Conservation (phyloP, 1,284 basidiomycete genomes). For the Lignosus rhinocerotis region DNA sequence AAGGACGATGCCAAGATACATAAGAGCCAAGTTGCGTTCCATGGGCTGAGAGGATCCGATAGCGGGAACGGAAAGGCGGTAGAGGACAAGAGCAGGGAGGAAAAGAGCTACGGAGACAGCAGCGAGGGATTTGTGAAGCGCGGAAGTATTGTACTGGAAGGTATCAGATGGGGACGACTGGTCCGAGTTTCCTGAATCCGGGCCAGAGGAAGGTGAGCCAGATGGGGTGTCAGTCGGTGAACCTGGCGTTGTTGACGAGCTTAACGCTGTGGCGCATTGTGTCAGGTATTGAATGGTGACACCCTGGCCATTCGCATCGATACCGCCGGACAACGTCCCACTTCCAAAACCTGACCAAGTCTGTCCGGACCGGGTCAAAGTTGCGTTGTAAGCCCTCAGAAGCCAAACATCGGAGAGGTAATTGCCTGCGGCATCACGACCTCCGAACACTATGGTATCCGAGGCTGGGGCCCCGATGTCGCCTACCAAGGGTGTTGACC, state of each 20-base stretch:
- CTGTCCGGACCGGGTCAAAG: slow-evolving; percentile 51
- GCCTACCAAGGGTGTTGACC: slow-evolving; percentile 55
- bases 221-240: background rate
- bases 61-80: slow-evolving; percentile 51
- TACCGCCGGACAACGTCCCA: slow-evolving; percentile 59
- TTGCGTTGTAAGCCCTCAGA: slow-evolving; percentile 65
- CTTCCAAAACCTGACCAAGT: slow-evolving; percentile 65
- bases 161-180: slow-evolving; percentile 8
- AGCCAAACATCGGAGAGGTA: slow-evolving; percentile 78
- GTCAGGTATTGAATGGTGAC: slow-evolving; percentile 62
- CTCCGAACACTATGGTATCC: slow-evolving; percentile 80
- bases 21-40: slow-evolving; percentile 25
- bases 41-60: slow-evolving; percentile 28
- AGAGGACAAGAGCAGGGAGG: slow-evolving; percentile 53
- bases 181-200: slow-evolving; percentile 3
- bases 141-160: slow-evolving; percentile 49
- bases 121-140: slow-evolving; percentile 63
- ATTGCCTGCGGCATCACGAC: slow-evolving; percentile 61
- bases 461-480: slow-evolving; percentile 46
- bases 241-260: slow-evolving; percentile 10
- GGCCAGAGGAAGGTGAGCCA: slow-evolving; percentile 19
- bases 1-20: slow-evolving; percentile 41
- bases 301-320: slow-evolving; percentile 63
- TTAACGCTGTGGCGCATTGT: slow-evolving; percentile 50
- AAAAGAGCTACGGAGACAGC: slow-evolving; percentile 64